Evolutionary conservation across 2,329 filamentous ascomycete species (phyloP), one percentile per base, ranked within the genome.

Genomic region (Colletotrichum sp.): DNA sequence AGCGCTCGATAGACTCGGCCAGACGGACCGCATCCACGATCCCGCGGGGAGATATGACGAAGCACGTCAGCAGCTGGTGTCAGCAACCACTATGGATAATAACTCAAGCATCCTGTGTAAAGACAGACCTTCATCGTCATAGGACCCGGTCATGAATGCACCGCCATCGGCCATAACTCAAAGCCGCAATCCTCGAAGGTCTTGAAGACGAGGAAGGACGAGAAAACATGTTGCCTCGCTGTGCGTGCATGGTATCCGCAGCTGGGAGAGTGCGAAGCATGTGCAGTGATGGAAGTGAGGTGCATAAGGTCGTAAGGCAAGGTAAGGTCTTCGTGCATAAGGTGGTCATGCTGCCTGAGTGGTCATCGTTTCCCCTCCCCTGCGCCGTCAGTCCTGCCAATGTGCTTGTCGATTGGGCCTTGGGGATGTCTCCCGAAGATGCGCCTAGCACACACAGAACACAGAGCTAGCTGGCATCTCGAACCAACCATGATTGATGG

Each of bases 401-500:
- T 66, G 36, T 44, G 34, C 19, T 36, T 22, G 36, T 61, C 52
- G 61, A 55, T 44, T 64, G 66, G 32, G 16, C 69, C 36, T 36
- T 22, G 36, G 34, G 30, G 44, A 59, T 22, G 61, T 66, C 36
- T 75, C 27, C 69, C 44, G 59, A 19, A 25, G 72, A 34, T 27
- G 55, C 61, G 36, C 52, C 67, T 55, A 65, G 63, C 62, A 75
- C 44, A 30, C n/a, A 62, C 70, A 44, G n/a, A 62, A 65, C 36
- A 29, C 34, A 36, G 29, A 25, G 29, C 49, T 39, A 44, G 69
- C 63, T 44, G 61, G 32, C 39, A 57, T 39, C 30, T 29, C 64
- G 39, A 73, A 52, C 72, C 72, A 77, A 72, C 62, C 59, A 62
- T 16, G 44, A 44, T 76, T 71, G 34, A 72, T 77, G 73, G 75